These are phyloP conservation scores for Nothomitra cinnamomea DNA, from an alignment of 2,329 filamentous ascomycete genomes.

Conservation along the genomic window DNA sequence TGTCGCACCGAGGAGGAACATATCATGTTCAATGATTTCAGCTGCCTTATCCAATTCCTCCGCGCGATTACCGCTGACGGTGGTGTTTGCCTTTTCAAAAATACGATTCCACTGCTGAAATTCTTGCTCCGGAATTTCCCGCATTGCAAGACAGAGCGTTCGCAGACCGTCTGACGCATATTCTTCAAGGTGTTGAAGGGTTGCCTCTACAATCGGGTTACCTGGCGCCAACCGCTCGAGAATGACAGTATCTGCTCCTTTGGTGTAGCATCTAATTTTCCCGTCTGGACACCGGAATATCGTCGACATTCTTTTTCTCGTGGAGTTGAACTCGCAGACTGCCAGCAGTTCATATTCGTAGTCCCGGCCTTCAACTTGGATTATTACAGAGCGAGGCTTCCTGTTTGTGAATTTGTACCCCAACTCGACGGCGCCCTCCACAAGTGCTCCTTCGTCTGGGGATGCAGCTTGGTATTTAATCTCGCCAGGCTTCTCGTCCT, in stretches of 20 bases:
- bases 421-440: conserved; percentile 70
- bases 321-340: conserved; percentile 98
- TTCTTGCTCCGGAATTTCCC: conserved; percentile 79
- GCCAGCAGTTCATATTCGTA: conserved; percentile 80
- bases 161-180: conserved; percentile 92
- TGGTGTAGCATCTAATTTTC: conserved; percentile 84
- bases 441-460: conserved; percentile 90
- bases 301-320: conserved; percentile 91
- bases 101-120: conserved; percentile 75
- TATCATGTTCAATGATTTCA: conserved; percentile 84
- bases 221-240: conserved; percentile 71
- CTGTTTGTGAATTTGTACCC: conserved; percentile 85
- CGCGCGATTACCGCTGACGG: conserved; percentile 76
- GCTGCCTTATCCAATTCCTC: conserved; percentile 95
- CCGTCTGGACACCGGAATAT: conserved; percentile 95
- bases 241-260: conserved; percentile 95
- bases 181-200: conserved; percentile 88
- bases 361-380: conserved; percentile 54
- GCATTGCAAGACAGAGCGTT: conserved; percentile 87
- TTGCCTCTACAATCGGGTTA: conserved; percentile 78
- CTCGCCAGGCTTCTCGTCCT: conserved; percentile 54
- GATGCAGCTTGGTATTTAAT: conserved; percentile 98
- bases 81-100: conserved; percentile 76
- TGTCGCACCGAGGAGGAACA: conserved; percentile 82
- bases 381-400: conserved; percentile 76